phyloP scores from a whole-genome alignment of 2,329 filamentous ascomycete genomes.

The Paecilomyces sp. region DNA sequence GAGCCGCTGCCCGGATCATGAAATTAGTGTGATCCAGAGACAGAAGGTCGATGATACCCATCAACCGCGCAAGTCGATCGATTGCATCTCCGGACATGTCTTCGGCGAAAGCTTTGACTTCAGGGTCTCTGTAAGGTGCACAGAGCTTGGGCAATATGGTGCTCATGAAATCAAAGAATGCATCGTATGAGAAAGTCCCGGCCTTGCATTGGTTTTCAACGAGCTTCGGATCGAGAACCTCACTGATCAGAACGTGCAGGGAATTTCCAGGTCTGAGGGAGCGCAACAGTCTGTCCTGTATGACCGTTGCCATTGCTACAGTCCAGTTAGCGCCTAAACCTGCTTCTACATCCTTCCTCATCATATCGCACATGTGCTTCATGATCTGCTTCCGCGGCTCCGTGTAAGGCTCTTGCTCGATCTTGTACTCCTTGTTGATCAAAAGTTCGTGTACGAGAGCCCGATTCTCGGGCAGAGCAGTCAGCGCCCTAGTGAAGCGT shows the following conservation, averaged over 20 bases:
- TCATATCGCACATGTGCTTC: conserved; percentile 51
- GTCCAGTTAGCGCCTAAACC: conserved; percentile 54
- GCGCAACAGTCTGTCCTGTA: conserved; percentile 53
- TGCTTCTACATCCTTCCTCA: conserved; percentile 51
- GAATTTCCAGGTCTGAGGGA: conserved; percentile 55
- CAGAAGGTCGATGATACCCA: conserved; percentile 56
- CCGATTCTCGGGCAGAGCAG: conserved; percentile 54
- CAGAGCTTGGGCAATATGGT: conserved; percentile 57
- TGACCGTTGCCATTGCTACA: conserved; percentile 59
- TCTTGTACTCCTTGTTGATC: conserved; percentile 56
- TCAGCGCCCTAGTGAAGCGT: conserved; percentile 47
- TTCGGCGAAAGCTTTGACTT: conserved; percentile 50
- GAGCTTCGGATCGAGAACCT: conserved; percentile 53
- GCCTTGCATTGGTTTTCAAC: conserved; percentile 52
- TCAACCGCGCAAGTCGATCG: conserved; percentile 56
- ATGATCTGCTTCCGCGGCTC: conserved; percentile 51
- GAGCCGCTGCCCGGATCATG: conserved; percentile 54
- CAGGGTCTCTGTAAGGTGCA: conserved; percentile 55
- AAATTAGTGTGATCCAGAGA: conserved; percentile 61
- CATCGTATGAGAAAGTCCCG: conserved; percentile 56
- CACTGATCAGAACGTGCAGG: conserved; percentile 54
- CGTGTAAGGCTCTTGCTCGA: conserved; percentile 45
- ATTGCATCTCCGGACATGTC: conserved; percentile 50
- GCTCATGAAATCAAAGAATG: conserved; percentile 58
- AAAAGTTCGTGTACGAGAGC: conserved; percentile 57